Percentiles rank a stretch among this genome's conserved stretches.
phyloP scores from a whole-genome alignment of 768 basidiomycete species.

The Collybia mongolica region DNA sequence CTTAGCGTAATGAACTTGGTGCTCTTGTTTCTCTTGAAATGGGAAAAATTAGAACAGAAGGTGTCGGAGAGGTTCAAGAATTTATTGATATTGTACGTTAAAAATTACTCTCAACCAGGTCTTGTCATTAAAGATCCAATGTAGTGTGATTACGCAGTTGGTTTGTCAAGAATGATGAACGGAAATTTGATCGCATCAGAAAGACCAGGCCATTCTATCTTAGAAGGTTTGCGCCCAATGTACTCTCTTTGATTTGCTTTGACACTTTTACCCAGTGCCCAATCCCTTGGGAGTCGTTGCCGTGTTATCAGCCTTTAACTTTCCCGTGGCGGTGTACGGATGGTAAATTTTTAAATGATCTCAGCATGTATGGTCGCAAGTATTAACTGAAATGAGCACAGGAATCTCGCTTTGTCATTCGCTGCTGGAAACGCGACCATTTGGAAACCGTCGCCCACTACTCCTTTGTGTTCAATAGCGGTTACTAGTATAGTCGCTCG shows the following conservation, averaged over 20 bases:
- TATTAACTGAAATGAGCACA: slow-evolving; percentile 22
- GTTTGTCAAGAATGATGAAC: slow-evolving; percentile 92
- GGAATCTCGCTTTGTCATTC: slow-evolving; percentile 89
- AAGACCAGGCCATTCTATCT: slow-evolving; percentile 85
- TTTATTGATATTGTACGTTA: slow-evolving; percentile 87
- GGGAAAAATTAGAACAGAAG: slow-evolving; percentile 91
- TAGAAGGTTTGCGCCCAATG: slow-evolving; percentile 60
- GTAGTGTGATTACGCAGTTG: slow-evolving; percentile 93
- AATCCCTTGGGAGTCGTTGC: slow-evolving; percentile 78
- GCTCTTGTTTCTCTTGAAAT: slow-evolving; percentile 84
- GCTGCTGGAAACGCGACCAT: slow-evolving; percentile 91
- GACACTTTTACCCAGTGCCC: slow-evolving; percentile 57
- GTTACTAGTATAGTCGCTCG: slow-evolving; percentile 80
- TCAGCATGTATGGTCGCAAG: not conserved
- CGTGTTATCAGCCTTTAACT: slow-evolving; percentile 93
- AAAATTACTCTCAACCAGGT: slow-evolving; percentile 4
- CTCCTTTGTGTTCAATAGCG: slow-evolving; percentile 88
- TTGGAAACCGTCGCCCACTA: slow-evolving; percentile 94
- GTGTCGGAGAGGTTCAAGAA: slow-evolving; percentile 92
- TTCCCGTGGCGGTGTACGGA: slow-evolving; percentile 91
- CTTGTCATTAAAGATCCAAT: slow-evolving; percentile 6
- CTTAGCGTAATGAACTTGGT: slow-evolving; percentile 74
- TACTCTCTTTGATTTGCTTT: slow-evolving; percentile 11
- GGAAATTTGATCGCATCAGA: slow-evolving; percentile 87
- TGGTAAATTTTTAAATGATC: slow-evolving; percentile 55